Evolutionary conservation across 495 filamentous ascomycete genomes (phyloP).

Genomic region (Glarea lozoyensis): DNA sequence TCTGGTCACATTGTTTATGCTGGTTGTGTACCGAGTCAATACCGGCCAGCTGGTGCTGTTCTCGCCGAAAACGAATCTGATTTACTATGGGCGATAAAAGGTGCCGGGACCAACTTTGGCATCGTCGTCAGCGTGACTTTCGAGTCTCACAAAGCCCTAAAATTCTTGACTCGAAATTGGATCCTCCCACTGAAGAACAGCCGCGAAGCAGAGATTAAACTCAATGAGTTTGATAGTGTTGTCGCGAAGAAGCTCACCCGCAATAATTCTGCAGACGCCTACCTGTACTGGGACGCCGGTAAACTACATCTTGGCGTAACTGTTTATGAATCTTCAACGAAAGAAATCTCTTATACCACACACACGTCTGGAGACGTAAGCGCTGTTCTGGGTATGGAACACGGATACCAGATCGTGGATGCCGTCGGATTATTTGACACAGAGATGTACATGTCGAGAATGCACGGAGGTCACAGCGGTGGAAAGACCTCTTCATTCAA

Average conservation of each 20-base stretch:
- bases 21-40: constrained; percentile 42
- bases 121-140: constrained; percentile 53
- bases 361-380: constrained; percentile 11
- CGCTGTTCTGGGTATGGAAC: constrained; percentile 29
- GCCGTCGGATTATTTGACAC: constrained; percentile 44
- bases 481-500: constrained; percentile 58
- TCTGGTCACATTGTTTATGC: constrained; percentile 39
- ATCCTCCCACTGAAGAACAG: constrained; percentile 34
- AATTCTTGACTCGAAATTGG: constrained; percentile 41
- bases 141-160: constrained; percentile 36
- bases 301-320: constrained; percentile 46
- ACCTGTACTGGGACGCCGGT: constrained; percentile 43
- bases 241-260: constrained; percentile 32
- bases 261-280: constrained; percentile 46
- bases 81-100: constrained; percentile 52
- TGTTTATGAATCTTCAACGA: constrained; percentile 35
- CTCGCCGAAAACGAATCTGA: constrained; percentile 40
- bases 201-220: constrained; percentile 27
- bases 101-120: constrained; percentile 55
- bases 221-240: constrained; percentile 35
- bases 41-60: constrained; percentile 37
- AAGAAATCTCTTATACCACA: constrained; percentile 19
- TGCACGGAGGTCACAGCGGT: constrained; percentile 51
- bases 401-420: constrained; percentile 32
- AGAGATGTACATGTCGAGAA: constrained; percentile 52